Evolutionary conservation across 2,329 filamentous ascomycete species (phyloP).

Genomic region (Proliferodiscus dingleyae): DNA sequence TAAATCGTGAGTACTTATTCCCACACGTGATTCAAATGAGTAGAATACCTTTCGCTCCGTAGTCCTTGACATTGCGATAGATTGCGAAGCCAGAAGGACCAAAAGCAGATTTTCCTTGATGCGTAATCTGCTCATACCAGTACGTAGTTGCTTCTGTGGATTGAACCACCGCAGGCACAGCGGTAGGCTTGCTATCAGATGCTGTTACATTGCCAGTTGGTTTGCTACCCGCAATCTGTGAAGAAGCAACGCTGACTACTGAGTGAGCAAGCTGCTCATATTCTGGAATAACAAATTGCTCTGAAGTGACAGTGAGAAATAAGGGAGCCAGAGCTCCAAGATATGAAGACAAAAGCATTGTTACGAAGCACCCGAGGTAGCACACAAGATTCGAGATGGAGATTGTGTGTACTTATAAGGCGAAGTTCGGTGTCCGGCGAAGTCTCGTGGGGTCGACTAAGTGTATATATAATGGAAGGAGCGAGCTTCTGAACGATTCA

Average conservation of each 20-base stretch:
- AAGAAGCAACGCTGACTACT: not conserved
- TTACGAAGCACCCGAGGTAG: not conserved
- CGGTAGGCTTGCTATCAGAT: not conserved
- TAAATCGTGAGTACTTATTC: not conserved
- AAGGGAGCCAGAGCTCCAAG: not conserved
- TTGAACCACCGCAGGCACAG: not conserved
- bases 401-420: too few relatives aligned
- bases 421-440: too few relatives aligned
- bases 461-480: too few relatives aligned
- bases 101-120: conserved; percentile 21
- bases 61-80: conserved; percentile 20
- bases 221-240: not conserved
- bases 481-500: too few relatives aligned
- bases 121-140: conserved; percentile 22
- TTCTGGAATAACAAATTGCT: not conserved
- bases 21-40: not conserved
- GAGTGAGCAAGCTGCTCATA: not conserved
- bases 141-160: conserved; percentile 4
- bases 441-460: too few relatives aligned
- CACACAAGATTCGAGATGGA: too few relatives aligned
- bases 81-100: conserved; percentile 16
- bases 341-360: not conserved
- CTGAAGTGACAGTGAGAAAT: not conserved
- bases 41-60: conserved; percentile 15
- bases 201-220: not conserved